Base-by-base conservation (phyloP, 805 yeast genomes). In the Monosporozyma unispora region DNA sequence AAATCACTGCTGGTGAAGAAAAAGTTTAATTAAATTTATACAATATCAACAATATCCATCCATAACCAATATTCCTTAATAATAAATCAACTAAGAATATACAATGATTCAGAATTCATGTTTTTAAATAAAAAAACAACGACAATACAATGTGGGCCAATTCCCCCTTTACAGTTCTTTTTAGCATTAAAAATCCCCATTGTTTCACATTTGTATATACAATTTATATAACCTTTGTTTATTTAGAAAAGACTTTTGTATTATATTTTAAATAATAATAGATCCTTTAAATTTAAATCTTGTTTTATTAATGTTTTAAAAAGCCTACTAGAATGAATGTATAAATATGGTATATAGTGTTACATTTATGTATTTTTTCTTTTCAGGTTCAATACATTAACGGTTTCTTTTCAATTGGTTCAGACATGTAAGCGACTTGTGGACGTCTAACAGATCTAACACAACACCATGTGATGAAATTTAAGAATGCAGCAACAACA, bases 401-500 rank as follows among this genome's bases (percentile, higher is more conserved):
- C 19, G 54, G 58, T 44, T 56, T 56, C 50, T 57, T 58, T 47
- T 60, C 64, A 38, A 54, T 49, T 11, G 61, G 52, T 11, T 45
- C 46, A 22, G 46, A 52, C n/a, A 46, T 52, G n/a, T 52, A 51
- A 11, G 54, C 45, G 28, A 53, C 50, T 27, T 50, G 47, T 19
- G 51, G 49, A 12, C 50, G 52, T 29, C 52, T 52, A 9, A 44
- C 49, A 12, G 55, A 47, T 49, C 62, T 61, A 1, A 60, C 62
- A 11, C 49, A 35, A n/a, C 55, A 50, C 76, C 76, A 74, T 48
- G 71, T 57, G 19, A 75, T 18, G n/a, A 66, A 54, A 12, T 77
- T 62, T 46, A 74, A 46, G 14, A 77, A 51, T 2, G 75, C 58
- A 6, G 80, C 79, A 14, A 64, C 82, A 2, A 73, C 76, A 1